Evolutionary conservation across 2,329 filamentous ascomycete genomes (phyloP), one percentile per base, ranked within the genome.

Genomic region (Pseudopyrenochaeta lycopersici): DNA sequence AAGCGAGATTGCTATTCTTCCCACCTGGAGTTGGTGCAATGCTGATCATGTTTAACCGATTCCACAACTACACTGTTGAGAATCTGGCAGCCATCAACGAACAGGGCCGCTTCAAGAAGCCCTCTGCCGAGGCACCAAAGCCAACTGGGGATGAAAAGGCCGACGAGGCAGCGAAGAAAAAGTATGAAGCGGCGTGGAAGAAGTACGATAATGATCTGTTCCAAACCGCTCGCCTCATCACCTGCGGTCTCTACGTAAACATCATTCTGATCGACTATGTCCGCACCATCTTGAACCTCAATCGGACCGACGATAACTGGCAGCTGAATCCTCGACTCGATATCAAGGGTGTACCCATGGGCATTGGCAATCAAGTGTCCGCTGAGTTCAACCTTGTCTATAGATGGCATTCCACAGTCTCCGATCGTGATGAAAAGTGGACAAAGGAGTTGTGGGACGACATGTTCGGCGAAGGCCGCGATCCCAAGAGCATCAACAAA

Each of bases 301-400:
- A 90, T 71, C 81, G 86, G 30, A 85, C 82, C 39, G 88, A 92
- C 68, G 90, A 88, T 2, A 89, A 88, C 3, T 96, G 91, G 90
- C 91, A 89, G 1, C 82, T 96, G 27, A 90, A 95, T 65, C 91
- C 91, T 1, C 84, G 91, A 20, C 83, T 85, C 11, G 85, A 90
- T 62, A 89, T 88, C 74, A 80, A 81, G 29, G 74, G 82, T 1
- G 84, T 89, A 0, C 86, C 90, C 39, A 82, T 87, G 20, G 92
- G 90, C 36, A 85, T 90, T 0, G 92, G 92, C 45, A 96, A 95
- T 67, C 87, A 90, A 60, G 90, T 94, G 4, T 94, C 90, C 0
- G 90, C 90, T 3, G 92, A 96, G 77, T 96, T 96, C 81, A 96
- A 95, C 70, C 82, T 96, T 9, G 89, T 90, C 62, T 96, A 96